Conservation (phyloP, 78 protist genomes). For the Dictyostelium discoideum region dicty_2.7 NC_007091.3:573001-573500, state of each 20-base stretch:
- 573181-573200: not conserved
- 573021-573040: not conserved
- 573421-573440: not conserved
- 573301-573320: not conserved
- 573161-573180: not conserved
- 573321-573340: slow-evolving; percentile 27
- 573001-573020: not conserved
- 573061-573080: not conserved
- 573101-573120: not conserved
- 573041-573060: not conserved
- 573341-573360: slow-evolving; percentile 32
- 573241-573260: not conserved
- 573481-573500: not conserved
- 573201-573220: not conserved
- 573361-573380: not conserved
- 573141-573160: not conserved
- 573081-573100: not conserved
- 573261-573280: not conserved
- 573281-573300: not conserved
- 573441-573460: not conserved
- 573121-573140: not conserved
- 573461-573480: not conserved
- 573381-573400: slow-evolving; percentile 21
- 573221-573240: not conserved
- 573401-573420: slow-evolving; percentile 32